Base-by-base conservation (phyloP, 805 yeast genomes). In the Saccharomycopsis capsularis region DNA sequence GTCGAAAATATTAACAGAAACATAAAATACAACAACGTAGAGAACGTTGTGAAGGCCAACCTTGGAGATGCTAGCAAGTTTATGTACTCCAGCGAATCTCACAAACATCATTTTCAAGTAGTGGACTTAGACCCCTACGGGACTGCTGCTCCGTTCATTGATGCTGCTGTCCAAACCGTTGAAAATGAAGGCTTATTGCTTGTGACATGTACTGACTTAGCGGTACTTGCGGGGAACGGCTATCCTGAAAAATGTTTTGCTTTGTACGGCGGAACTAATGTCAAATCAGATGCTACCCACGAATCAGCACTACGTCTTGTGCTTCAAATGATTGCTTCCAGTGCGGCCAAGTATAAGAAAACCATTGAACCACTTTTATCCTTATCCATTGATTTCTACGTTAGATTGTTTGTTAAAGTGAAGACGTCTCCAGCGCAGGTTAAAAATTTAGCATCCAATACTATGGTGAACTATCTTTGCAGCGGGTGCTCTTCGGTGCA, bases 111-210 rank as follows among this genome's bases (percentile, higher is more conserved):
- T 70, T 89, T 83, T 66, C 95, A 93, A 61, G 85, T 87, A 2
- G 79, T 93, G 50, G 99, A 93, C 66, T 73, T 93, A 45, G 99
- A 93, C 65, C 99, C 99, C 0, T 93, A 93, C 62, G 99, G 99
- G 27, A 84, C 97, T 0, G 99, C 96, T 0, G 79, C 96, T 0
- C 99, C 99, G 5, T 93, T 93, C 62, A 73, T 93, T 25, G 99
- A 93, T 63, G 79, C 93, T 29, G 97, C 98, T 0, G 70, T 93
- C 29, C 95, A 88, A 59, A 70, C 82, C 29, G 76, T 90, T n/a
- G 76, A 75, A 43, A 89, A 90, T 56, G 90, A 82, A 48, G 99
- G 98, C 1, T 60, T 93, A 39, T 66, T 93, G 56, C 68, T 93
- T 44, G 91, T 93, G 2, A 93, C 99, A 0, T 93, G 99, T 64